These are phyloP conservation scores for Boletus huronensis DNA, from an alignment of 768 basidiomycete species.

Conservation along the genomic window DNA sequence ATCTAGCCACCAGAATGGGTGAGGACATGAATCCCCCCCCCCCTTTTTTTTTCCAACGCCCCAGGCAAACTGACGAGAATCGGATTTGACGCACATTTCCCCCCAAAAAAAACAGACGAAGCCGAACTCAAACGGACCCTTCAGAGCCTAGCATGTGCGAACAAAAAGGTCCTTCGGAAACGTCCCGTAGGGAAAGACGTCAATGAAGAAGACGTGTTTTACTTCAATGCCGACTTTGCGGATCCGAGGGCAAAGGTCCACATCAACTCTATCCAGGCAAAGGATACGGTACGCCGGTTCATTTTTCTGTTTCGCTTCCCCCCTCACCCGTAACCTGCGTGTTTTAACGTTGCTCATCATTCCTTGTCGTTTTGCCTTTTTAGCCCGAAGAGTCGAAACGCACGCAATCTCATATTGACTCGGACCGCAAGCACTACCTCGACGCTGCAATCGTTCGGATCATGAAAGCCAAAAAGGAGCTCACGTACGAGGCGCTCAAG, in stretches of 20 bases:
- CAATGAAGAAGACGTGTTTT: constrained; percentile 68
- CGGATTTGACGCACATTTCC: no score
- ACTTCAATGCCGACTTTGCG: constrained; percentile 78
- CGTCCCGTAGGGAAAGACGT: constrained; percentile 77
- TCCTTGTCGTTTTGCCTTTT: neutral
- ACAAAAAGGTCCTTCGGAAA: constrained; percentile 84
- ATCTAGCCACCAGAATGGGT: no score
- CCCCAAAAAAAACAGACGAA: constrained; percentile 49
- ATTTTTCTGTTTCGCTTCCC: neutral
- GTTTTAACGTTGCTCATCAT: neutral
- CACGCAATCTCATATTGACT: constrained; percentile 81
- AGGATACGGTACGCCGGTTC: constrained; percentile 67
- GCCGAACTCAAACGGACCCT: constrained; percentile 77
- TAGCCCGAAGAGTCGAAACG: constrained; percentile 79
- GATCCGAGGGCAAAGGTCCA: constrained; percentile 77
- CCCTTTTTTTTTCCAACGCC: no score
- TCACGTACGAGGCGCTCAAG: constrained; percentile 76
- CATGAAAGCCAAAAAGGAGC: constrained; percentile 90
- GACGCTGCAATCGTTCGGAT: constrained; percentile 96
- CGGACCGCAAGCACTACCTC: constrained; percentile 79
- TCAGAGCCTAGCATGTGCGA: constrained; percentile 90
- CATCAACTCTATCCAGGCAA: constrained; percentile 94
- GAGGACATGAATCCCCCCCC: constrained; percentile 26
- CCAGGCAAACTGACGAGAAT: neutral
- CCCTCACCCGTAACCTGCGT: no score